Evolutionary conservation across 2,329 filamentous ascomycete genomes (phyloP).

Genomic region (Fusarium pseudonygamai): DNA sequence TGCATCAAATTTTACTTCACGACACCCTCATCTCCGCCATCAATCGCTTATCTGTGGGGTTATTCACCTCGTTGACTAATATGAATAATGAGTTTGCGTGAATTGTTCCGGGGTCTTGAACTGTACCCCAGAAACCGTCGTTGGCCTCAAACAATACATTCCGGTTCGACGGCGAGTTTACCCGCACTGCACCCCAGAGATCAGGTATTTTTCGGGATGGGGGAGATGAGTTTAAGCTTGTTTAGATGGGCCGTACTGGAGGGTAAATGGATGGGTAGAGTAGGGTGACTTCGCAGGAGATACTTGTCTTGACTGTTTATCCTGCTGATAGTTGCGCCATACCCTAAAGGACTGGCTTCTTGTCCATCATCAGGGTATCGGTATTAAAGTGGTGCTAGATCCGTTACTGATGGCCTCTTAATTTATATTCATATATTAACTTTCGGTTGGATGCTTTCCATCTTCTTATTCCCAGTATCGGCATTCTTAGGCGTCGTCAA

Average conservation of each 20-base stretch:
- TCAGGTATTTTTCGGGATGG: neutral
- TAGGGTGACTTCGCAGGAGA: neutral
- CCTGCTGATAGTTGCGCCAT: neutral
- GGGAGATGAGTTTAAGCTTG: slow-evolving; percentile 11
- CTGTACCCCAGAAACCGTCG: slow-evolving; percentile 7
- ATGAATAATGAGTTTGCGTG: slow-evolving; percentile 10
- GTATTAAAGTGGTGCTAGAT: neutral
- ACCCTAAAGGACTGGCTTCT: neutral
- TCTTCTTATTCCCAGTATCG: neutral
- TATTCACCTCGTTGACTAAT: slow-evolving; percentile 26
- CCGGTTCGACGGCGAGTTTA: neutral
- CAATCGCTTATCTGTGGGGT: slow-evolving; percentile 35
- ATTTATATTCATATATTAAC: neutral
- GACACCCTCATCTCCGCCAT: slow-evolving; percentile 1
- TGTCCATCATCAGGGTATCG: neutral
- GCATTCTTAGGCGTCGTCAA: neutral
- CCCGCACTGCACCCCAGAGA: slow-evolving; percentile 25
- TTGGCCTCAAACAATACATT: neutral
- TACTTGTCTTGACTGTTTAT: neutral
- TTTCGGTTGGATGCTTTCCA: fast-evolving
- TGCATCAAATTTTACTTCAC: neutral
- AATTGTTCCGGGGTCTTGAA: neutral
- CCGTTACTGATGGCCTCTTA: neutral
- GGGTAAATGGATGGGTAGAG: neutral
- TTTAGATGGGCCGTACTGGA: slow-evolving; percentile 12